Conservation (phyloP, 139 green algal genomes). For the Asterochloris sp. region DNA sequence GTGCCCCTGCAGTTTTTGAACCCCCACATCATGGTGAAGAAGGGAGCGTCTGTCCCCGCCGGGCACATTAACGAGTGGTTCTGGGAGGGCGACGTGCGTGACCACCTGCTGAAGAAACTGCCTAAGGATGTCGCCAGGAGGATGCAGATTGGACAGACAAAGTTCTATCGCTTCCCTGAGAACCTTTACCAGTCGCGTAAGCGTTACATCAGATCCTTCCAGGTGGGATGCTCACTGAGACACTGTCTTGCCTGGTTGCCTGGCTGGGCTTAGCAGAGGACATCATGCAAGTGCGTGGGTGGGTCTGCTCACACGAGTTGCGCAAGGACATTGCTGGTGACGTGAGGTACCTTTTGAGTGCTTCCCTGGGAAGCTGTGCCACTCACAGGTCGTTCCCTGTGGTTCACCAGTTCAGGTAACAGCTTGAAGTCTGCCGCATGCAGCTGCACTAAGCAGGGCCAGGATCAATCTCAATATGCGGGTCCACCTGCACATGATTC, state of each 20-base stretch:
- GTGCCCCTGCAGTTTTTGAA: constrained; percentile 20
- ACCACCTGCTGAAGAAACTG: constrained; percentile 7
- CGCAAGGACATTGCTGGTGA: too few relatives aligned
- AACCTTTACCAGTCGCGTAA: constrained; percentile 16
- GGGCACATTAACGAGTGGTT: constrained; percentile 26
- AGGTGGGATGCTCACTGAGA: not conserved
- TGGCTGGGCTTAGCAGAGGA: not conserved
- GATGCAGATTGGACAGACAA: constrained; percentile 7
- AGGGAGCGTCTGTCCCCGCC: constrained; percentile 5
- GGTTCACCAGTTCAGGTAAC: too few relatives aligned
- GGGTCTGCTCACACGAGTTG: too few relatives aligned
- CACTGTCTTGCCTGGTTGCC: not conserved
- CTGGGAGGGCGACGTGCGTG: constrained; percentile 12
- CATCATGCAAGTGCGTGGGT: too few relatives aligned
- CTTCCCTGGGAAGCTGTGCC: too few relatives aligned
- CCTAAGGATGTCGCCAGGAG: not conserved
- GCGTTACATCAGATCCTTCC: constrained; percentile 11
- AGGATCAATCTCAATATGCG: too few relatives aligned
- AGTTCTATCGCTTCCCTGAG: constrained; percentile 15
- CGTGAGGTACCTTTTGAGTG: too few relatives aligned
- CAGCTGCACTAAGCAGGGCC: too few relatives aligned
- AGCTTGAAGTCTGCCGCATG: too few relatives aligned
- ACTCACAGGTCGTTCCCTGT: too few relatives aligned
- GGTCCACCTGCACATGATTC: too few relatives aligned
- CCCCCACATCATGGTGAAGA: constrained; percentile 24